These are phyloP conservation scores for Solanum ahanhuiri DNA, from an alignment of 257 asterid species.

Conservation along the genomic window DNA sequence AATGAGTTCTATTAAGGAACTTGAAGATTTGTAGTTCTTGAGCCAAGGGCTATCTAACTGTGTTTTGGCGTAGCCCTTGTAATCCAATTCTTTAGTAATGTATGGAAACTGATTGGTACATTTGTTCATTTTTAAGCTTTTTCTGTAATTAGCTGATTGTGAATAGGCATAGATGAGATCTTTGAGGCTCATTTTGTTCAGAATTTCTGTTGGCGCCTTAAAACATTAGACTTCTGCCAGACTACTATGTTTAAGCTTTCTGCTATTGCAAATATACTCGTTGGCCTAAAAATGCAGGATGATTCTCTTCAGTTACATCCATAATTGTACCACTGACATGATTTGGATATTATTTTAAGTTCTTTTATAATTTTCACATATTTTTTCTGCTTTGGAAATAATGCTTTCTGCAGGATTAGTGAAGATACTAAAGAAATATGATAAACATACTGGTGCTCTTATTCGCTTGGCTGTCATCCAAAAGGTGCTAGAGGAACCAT, in stretches of 20 bases:
- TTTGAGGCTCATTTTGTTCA: background rate
- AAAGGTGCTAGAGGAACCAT: slow-evolving; percentile 7
- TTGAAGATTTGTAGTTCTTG: background rate
- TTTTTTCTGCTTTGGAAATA: background rate
- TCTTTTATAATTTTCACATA: background rate
- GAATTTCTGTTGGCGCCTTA: background rate
- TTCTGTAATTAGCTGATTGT: background rate
- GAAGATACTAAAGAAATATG: slow-evolving; percentile 5
- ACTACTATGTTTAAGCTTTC: background rate
- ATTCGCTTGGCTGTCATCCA: slow-evolving; percentile 7
- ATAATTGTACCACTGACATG: background rate
- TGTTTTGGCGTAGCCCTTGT: background rate
- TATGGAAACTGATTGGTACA: background rate
- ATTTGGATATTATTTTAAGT: background rate
- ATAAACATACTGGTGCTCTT: slow-evolving; percentile 11
- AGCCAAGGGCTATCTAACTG: background rate
- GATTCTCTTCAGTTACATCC: background rate
- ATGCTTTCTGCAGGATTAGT: slow-evolving; percentile 1
- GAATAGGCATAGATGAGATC: background rate
- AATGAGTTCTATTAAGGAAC: background rate
- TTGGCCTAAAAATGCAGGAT: background rate
- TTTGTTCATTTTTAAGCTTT: background rate
- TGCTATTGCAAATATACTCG: background rate
- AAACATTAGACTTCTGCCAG: background rate
- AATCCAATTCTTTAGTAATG: background rate